Evolutionary conservation across 2,329 filamentous ascomycete genomes (phyloP).

Genomic region (Xylaria sp.): DNA sequence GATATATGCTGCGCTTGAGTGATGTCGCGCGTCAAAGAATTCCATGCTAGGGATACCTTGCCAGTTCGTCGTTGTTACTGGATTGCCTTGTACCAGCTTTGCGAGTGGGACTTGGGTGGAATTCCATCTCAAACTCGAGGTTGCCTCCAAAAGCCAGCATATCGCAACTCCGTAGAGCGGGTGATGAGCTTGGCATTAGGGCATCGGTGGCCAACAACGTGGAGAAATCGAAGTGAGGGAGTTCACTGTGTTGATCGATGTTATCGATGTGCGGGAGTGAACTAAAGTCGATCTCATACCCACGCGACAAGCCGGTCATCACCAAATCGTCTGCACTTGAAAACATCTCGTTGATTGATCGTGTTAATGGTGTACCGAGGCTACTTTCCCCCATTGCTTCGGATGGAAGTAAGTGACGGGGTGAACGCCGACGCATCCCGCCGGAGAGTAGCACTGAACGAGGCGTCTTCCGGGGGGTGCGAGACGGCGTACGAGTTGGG

Average conservation of each 20-base stretch:
- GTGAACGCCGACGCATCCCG: slow-evolving; percentile 52
- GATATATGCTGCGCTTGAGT: too few relatives aligned
- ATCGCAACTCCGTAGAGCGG: slow-evolving; percentile 47
- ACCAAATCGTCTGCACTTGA: slow-evolving; percentile 64
- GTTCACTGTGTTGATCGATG: slow-evolving; percentile 39
- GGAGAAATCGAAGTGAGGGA: slow-evolving; percentile 58
- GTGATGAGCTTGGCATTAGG: slow-evolving; percentile 62
- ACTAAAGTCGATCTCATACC: slow-evolving; percentile 58
- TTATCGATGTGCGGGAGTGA: slow-evolving; percentile 54
- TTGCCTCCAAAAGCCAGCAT: slow-evolving; percentile 42
- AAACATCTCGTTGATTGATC: slow-evolving; percentile 70
- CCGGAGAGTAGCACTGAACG: slow-evolving; percentile 45
- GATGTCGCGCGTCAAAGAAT: too few relatives aligned
- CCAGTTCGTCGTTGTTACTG: background rate
- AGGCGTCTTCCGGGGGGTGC: slow-evolving; percentile 52
- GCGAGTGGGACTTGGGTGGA: slow-evolving; percentile 24
- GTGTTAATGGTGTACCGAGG: slow-evolving; percentile 43
- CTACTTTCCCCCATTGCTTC: slow-evolving; percentile 40
- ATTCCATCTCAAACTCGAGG: slow-evolving; percentile 33
- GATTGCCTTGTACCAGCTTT: slow-evolving; percentile 17
- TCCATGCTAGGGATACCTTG: too few relatives aligned
- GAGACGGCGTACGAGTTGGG: slow-evolving; percentile 56
- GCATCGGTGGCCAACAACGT: slow-evolving; percentile 61
- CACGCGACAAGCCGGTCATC: slow-evolving; percentile 52
- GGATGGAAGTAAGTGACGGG: slow-evolving; percentile 46